Conservation (phyloP, 2,329 filamentous ascomycete species). For the Colletotrichum musicola region DNA sequence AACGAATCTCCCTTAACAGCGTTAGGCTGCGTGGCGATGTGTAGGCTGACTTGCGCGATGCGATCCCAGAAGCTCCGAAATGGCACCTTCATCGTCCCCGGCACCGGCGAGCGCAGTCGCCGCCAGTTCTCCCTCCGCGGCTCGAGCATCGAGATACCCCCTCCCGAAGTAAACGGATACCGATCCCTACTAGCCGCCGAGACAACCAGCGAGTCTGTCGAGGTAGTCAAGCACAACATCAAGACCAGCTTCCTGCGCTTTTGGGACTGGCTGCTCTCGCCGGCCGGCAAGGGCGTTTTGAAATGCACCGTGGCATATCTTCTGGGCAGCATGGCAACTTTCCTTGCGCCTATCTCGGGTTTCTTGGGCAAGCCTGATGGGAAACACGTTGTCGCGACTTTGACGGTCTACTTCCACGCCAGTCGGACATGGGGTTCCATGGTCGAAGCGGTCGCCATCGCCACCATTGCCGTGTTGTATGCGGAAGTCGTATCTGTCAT, state of each 20-base stretch:
- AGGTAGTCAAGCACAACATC: conserved; percentile 52
- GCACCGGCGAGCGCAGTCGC: conserved; percentile 86
- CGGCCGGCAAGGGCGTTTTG: conserved; percentile 82
- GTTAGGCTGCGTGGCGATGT: conserved; percentile 8
- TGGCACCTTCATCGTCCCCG: conserved; percentile 87
- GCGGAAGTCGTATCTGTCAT: conserved; percentile 76
- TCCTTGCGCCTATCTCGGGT: conserved; percentile 78
- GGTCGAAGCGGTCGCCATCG: conserved; percentile 85
- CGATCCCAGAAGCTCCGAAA: conserved; percentile 77
- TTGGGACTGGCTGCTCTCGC: conserved; percentile 75
- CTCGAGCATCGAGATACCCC: conserved; percentile 50
- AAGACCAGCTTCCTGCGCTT: conserved; percentile 54
- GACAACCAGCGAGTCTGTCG: conserved; percentile 51
- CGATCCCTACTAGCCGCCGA: conserved; percentile 52
- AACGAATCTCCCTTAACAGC: not conserved
- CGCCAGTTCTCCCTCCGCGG: conserved; percentile 83
- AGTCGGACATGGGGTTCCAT: conserved; percentile 89
- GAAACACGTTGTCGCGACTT: conserved; percentile 93
- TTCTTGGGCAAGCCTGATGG: conserved; percentile 87
- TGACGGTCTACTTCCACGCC: conserved; percentile 96
- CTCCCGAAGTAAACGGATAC: conserved; percentile 48
- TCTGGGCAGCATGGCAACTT: conserved; percentile 87
- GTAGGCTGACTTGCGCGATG: conserved; percentile 19
- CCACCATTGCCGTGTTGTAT: conserved; percentile 82
- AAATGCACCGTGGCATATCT: conserved; percentile 94